These are phyloP conservation scores for Magnusiomyces fungicola DNA, from an alignment of 1,139 yeast species.

Conservation along the genomic window DNA sequence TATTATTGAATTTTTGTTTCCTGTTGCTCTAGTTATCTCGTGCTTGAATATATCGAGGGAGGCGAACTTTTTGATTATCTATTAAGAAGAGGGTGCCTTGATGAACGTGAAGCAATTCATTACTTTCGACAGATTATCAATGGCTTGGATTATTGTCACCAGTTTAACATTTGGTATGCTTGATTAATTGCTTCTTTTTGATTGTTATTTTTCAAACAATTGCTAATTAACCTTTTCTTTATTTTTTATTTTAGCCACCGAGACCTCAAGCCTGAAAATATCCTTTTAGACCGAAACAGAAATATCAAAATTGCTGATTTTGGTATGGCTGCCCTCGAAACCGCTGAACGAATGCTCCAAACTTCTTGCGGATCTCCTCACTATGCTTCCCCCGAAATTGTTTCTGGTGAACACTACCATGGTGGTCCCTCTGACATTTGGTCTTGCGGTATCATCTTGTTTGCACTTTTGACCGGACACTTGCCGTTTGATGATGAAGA, in stretches of 20 bases:
- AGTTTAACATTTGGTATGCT: conserved; percentile 57
- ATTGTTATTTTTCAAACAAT: background rate
- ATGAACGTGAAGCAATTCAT: conserved; percentile 81
- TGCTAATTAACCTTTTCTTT: background rate
- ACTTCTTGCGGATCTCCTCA: conserved; percentile 98
- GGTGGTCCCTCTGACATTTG: conserved; percentile 97
- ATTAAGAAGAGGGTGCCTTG: conserved; percentile 79
- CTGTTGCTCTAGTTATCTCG: conserved; percentile 68
- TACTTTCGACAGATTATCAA: conserved; percentile 88
- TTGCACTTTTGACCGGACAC: conserved; percentile 90
- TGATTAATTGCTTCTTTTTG: background rate
- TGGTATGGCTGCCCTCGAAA: conserved; percentile 99
- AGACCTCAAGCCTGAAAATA: conserved; percentile 91
- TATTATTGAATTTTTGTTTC: background rate
- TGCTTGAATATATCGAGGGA: conserved; percentile 92
- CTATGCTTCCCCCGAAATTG: conserved; percentile 97
- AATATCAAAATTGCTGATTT: conserved; percentile 96
- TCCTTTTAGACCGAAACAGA: conserved; percentile 74
- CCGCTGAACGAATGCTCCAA: conserved; percentile 68
- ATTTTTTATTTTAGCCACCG: conserved; percentile 50
- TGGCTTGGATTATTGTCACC: conserved; percentile 91
- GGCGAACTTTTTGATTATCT: conserved; percentile 93
- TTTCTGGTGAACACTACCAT: conserved; percentile 87
- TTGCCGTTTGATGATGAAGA: conserved; percentile 96
- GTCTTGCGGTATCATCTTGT: conserved; percentile 95